Base-by-base conservation (phyloP, 495 filamentous ascomycete genomes). In the Talaromyces ruber region DNA sequence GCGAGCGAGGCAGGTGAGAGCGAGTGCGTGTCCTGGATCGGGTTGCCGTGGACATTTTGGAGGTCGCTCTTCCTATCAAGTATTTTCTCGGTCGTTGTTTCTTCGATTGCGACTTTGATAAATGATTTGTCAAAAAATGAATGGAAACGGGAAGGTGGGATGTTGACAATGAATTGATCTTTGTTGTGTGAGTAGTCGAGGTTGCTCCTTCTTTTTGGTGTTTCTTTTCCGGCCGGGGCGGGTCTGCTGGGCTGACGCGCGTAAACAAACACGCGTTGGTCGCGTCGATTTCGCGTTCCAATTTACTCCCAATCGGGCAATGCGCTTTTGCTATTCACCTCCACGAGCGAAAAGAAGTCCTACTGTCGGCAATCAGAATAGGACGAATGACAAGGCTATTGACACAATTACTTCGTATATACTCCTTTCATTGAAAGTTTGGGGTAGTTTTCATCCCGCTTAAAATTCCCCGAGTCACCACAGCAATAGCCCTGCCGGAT, bases 171-270 rank as follows among this genome's bases (percentile, higher is more conserved):
- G 26, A 7, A 57, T 7, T 57, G 28, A 26, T 53, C 50, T 53
- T 53, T 53, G 24, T 53, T 53, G 12, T 53, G 50, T 14, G 28
- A 2, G 18, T n/a, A 51, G 47, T 51, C 0, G 50, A 26, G 50
- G 12, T 26, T 28, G 50, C n/a, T 53, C 50, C 22, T 34, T 22
- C n/a, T 57, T 57, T 54, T 57, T 57, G 54, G 54, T 57, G 54
- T 57, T 54, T 54, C 18, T 57, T 57, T 57, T 57, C 21, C 26
- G 18, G 28, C 4, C 22, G 54, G 4, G 54, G 54, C 26, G 18
- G 54, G 54, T 24, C 21, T 8, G 52, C 21, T 8, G 52, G n/a
- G 3, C 24, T 2, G 26, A 57, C 26, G 54, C 54, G 54, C 11
- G 8, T 26, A 57, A 57, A 57, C 54, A 57, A 57, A 25, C 5